These are phyloP conservation scores for Pseudogymnoascus sp. DNA, from an alignment of 2,329 filamentous ascomycete genomes.

Conservation along the genomic window DNA sequence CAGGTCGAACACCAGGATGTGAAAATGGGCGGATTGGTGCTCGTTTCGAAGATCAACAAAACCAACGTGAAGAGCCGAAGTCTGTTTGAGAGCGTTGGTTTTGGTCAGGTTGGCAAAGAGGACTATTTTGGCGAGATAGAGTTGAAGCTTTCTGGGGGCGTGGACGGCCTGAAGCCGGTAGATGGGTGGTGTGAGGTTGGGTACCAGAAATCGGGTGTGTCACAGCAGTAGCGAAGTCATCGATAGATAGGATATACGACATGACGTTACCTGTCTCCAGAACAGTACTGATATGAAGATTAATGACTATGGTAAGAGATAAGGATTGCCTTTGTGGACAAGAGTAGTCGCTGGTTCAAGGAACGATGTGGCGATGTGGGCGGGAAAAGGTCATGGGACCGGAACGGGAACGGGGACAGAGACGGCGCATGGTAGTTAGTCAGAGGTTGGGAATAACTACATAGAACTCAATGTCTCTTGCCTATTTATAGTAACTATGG, in stretches of 20 bases:
- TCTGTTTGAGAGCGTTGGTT: slow-evolving; percentile 56
- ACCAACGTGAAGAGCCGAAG: slow-evolving; percentile 49
- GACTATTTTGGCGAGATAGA: slow-evolving; percentile 68
- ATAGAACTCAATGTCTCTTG: neutral
- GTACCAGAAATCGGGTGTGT: neutral
- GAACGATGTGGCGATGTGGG: neutral
- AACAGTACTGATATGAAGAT: neutral
- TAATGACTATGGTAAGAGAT: neutral
- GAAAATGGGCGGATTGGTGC: slow-evolving; percentile 19
- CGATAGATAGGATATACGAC: neutral
- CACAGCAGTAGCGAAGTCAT: neutral
- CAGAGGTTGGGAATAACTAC: neutral
- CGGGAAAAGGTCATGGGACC: neutral
- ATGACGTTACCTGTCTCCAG: neutral
- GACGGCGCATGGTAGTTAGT: neutral
- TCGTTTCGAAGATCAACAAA: slow-evolving; percentile 53
- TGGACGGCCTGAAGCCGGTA: neutral
- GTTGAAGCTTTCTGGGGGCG: slow-evolving; percentile 28
- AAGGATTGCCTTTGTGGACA: neutral
- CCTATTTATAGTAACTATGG: neutral
- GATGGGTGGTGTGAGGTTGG: neutral
- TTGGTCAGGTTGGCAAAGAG: slow-evolving; percentile 41
- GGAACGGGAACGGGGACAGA: no score
- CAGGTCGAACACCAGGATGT: slow-evolving; percentile 36
- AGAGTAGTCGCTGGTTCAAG: neutral